Evolutionary conservation across 2,329 filamentous ascomycete genomes (phyloP), one percentile per base, ranked within the genome.

Genomic region (Trichoderma sp.): DNA sequence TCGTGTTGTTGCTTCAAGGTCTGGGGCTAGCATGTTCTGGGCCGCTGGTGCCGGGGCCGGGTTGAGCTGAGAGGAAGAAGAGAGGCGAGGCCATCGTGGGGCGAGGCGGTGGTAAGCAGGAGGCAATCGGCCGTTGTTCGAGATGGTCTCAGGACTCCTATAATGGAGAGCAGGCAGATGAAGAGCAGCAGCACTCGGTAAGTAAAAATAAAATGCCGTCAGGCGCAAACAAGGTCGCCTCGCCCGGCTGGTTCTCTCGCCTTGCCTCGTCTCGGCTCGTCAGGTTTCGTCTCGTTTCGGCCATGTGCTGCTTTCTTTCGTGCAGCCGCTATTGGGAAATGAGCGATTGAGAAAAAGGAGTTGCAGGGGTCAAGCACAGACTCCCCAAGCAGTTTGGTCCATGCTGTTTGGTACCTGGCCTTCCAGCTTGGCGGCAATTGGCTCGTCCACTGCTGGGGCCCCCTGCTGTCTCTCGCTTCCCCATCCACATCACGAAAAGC

Each of bases 331-430:
- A 17, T 22, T 64, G 67, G 67, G 58, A 70, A 70, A 71, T 71
- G 70, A 70, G 68, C 34, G 52, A 32, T 34, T 34, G 27, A 32
- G 50, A 67, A 71, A 66, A 71, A 71, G 70, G 70, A 70, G 69
- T 68, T 59, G 60, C 67, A 54, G 54, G 65, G 58, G 58, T 22
- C 50, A 15, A 22, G 63, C 37, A 42, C 39, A 50, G 19, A n/a
- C 29, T 25, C 25, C 32, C 35, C 27, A n/a, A 29, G 27, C 32
- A 32, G 12, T 27, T 54, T n/a, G 5, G n/a, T n/a, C 10, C 10
- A 2, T n/a, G 2, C 39, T 45, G 39, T 45, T 45, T 45, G 39
- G 39, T 45, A 45, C 52, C 52, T 54, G 29, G 52, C 54, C 57
- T 59, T 59, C 52, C 60, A 25, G 35, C 50, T 65, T 34, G 61